Conservation (phyloP, 2,329 filamentous ascomycete genomes). For the Claviceps paspali region DNA sequence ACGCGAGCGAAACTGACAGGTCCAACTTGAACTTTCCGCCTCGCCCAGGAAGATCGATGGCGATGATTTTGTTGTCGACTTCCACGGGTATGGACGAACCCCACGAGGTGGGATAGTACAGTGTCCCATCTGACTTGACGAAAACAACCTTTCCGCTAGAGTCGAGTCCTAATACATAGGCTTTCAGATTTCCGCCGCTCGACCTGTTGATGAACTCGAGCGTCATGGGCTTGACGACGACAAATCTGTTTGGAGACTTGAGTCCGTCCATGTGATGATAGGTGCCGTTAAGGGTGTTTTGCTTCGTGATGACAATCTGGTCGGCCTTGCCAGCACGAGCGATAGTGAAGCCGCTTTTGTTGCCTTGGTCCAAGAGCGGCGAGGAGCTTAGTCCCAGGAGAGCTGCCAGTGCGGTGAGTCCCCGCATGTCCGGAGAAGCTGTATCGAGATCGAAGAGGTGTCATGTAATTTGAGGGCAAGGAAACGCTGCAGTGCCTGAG, state of each 20-base stretch:
- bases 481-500: too few relatives aligned
- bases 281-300: slow-evolving; percentile 26
- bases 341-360: slow-evolving; percentile 15
- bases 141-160: slow-evolving; percentile 25
- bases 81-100: slow-evolving; percentile 19
- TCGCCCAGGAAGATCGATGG: slow-evolving; percentile 24
- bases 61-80: slow-evolving; percentile 21
- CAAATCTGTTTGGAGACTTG: background rate
- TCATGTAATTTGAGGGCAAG: background rate
- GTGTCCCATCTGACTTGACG: slow-evolving; percentile 22
- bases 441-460: background rate
- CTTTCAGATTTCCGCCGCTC: slow-evolving; percentile 21
- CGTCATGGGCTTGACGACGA: slow-evolving; percentile 8
- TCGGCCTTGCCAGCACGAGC: slow-evolving; percentile 15
- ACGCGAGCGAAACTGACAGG: slow-evolving; percentile 24
- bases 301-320: slow-evolving; percentile 20
- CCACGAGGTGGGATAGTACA: slow-evolving; percentile 26
- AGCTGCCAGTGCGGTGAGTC: slow-evolving; percentile 6
- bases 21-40: slow-evolving; percentile 23
- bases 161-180: slow-evolving; percentile 31
- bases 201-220: slow-evolving; percentile 29
- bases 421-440: slow-evolving; percentile 1
- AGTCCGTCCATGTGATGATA: slow-evolving; percentile 9
- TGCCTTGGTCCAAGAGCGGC: background rate
- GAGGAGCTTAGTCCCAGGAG: slow-evolving; percentile 8